phyloP scores from a whole-genome alignment of 306 rosid species.

The Gillenia trifoliata region DNA sequence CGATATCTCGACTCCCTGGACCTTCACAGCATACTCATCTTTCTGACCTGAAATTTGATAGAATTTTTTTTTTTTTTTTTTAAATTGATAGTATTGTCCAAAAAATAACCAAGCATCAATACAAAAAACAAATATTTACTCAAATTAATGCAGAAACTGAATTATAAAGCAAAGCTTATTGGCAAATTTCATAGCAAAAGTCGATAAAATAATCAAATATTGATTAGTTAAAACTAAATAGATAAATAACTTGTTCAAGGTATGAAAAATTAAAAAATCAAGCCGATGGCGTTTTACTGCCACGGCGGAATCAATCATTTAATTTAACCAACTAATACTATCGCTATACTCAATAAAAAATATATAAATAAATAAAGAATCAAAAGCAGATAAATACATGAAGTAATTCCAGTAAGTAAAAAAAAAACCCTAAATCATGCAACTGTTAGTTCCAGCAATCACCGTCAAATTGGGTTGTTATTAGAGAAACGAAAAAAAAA shows the following conservation, averaged over 20 bases:
- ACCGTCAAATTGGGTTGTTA: background rate
- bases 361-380: too few relatives aligned
- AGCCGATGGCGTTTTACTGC: too few relatives aligned
- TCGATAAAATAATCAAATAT: background rate
- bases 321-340: too few relatives aligned
- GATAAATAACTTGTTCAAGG: background rate
- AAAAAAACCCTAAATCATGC: background rate
- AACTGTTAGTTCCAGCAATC: too few relatives aligned
- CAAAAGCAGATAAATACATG: too few relatives aligned
- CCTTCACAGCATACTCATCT: conserved; percentile 62
- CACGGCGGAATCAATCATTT: too few relatives aligned
- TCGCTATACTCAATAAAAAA: too few relatives aligned
- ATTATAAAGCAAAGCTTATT: background rate
- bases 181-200: background rate
- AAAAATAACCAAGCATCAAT: conserved; percentile 1
- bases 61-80: too few relatives aligned
- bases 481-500: background rate
- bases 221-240: background rate
- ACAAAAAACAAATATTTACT: background rate
- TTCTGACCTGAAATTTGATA: conserved; percentile 43
- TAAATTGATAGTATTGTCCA: background rate
- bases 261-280: background rate
- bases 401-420: too few relatives aligned
- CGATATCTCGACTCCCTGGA: conserved; percentile 46
- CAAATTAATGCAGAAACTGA: background rate